Percentiles rank a stretch among this genome's conserved stretches.
Conservation (phyloP, 2,329 filamentous ascomycete genomes). For the Botryotinia convoluta region DNA sequence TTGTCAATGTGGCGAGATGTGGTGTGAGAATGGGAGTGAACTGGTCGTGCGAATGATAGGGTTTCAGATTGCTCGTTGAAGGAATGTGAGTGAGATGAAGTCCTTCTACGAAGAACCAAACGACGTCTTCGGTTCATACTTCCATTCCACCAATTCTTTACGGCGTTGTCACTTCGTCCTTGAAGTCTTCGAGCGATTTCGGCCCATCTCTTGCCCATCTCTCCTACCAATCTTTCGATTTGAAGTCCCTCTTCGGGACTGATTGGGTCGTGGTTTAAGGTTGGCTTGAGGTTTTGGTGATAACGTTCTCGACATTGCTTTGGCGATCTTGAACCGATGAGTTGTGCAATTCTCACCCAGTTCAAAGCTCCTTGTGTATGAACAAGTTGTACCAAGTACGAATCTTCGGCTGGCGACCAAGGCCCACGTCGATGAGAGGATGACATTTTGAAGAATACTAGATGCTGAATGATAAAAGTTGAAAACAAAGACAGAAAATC, state of each 20-base stretch:
- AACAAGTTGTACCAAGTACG: slow-evolving; percentile 67
- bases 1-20: slow-evolving; percentile 28
- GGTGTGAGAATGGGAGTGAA: slow-evolving; percentile 13
- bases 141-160: slow-evolving; percentile 99
- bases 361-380: slow-evolving; percentile 72
- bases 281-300: slow-evolving; percentile 86
- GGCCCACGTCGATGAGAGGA: slow-evolving; percentile 67
- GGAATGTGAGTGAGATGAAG: slow-evolving; percentile 30
- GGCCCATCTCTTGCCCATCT: slow-evolving; percentile 86
- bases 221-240: slow-evolving; percentile 74
- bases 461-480: background rate
- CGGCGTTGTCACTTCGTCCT: slow-evolving; percentile 88
- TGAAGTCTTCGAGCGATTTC: slow-evolving; percentile 81
- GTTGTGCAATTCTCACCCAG: slow-evolving; percentile 83
- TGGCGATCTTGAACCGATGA: slow-evolving; percentile 74
- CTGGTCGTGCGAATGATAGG: slow-evolving; percentile 37
- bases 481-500: slow-evolving; percentile 7
- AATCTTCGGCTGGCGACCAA: slow-evolving; percentile 78
- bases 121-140: slow-evolving; percentile 74
- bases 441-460: slow-evolving; percentile 29
- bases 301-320: slow-evolving; percentile 96
- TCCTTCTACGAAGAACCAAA: slow-evolving; percentile 34
- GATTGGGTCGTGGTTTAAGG: slow-evolving; percentile 71
- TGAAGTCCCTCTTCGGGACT: slow-evolving; percentile 64
- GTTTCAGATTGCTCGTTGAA: slow-evolving; percentile 37